These are phyloP conservation scores for Didymella pinodella DNA, from an alignment of 2,329 filamentous ascomycete genomes.

Conservation along the genomic window DNA sequence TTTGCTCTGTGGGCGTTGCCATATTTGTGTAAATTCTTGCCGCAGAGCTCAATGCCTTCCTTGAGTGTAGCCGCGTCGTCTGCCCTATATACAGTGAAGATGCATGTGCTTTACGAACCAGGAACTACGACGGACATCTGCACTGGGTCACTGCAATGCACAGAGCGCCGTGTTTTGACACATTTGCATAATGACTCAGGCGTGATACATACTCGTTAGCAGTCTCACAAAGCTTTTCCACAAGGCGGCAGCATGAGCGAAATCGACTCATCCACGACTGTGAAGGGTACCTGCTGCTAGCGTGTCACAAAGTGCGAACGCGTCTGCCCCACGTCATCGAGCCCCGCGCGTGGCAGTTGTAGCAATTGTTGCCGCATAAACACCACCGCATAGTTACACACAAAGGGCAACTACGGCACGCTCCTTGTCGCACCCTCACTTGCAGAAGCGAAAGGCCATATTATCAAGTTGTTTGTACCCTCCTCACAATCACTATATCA, in stretches of 20 bases:
- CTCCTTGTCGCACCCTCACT: neutral
- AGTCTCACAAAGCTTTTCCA: neutral
- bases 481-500: too few species aligned
- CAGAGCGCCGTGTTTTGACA: neutral
- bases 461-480: too few species aligned
- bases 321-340: constrained; percentile 15
- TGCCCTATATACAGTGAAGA: neutral
- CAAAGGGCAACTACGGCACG: neutral
- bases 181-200: neutral
- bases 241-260: constrained; percentile 8
- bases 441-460: too few species aligned
- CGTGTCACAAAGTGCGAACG: constrained; percentile 3
- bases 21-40: neutral
- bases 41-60: neutral
- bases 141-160: neutral
- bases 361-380: constrained; percentile 13
- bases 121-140: neutral
- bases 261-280: constrained; percentile 7
- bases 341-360: constrained; percentile 13
- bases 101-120: neutral
- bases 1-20: neutral
- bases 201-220: neutral
- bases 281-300: constrained; percentile 9
- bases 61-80: neutral
- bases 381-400: neutral